phyloP scores from a whole-genome alignment of 306 rosid genomes.

The Sicyos baderoa region DNA sequence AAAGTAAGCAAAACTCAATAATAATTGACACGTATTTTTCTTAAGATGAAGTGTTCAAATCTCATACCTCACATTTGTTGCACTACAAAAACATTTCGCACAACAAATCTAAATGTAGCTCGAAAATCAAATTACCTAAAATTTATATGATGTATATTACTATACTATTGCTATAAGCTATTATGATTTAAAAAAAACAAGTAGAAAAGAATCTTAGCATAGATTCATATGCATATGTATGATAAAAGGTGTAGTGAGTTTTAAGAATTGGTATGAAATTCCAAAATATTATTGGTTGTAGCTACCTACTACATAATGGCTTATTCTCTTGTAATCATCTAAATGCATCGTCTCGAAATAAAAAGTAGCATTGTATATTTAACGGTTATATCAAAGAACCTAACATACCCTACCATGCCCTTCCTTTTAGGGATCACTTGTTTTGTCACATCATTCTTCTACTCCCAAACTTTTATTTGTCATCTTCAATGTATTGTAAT shows the following conservation, averaged over 20 bases:
- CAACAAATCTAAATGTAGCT: background rate
- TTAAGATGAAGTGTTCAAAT: too few relatives aligned
- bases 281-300: background rate
- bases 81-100: background rate
- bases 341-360: conserved; percentile 9
- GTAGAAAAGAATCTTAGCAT: background rate
- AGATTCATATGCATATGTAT: background rate
- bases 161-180: background rate
- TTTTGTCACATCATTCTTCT: too few relatives aligned
- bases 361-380: background rate
- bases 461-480: too few relatives aligned
- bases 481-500: too few relatives aligned
- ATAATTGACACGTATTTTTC: too few relatives aligned
- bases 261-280: background rate
- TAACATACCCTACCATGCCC: too few relatives aligned
- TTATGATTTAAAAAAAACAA: background rate
- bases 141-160: too few relatives aligned
- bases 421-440: too few relatives aligned
- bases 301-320: background rate
- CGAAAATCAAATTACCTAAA: too few relatives aligned
- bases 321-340: conserved; percentile 2
- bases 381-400: background rate
- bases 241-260: background rate
- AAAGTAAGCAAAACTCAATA: too few relatives aligned
- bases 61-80: too few relatives aligned